Evolutionary conservation across 208 protist species (phyloP).

Genomic region (Trypanosoma caninum): DNA sequence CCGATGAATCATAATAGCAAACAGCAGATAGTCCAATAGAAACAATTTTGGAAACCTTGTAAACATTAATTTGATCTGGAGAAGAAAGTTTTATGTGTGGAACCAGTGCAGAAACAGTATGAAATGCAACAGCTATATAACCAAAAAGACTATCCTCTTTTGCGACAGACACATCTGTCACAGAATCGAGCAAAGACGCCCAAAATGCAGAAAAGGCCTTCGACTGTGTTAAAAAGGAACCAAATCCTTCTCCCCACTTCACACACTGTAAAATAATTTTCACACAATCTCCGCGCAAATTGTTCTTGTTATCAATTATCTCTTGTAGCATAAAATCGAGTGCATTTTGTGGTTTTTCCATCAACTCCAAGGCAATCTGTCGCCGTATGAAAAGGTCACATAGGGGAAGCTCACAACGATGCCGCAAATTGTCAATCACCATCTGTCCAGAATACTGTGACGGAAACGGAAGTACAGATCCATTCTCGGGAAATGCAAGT

Average conservation of each 20-base stretch:
- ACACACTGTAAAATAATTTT: constrained; percentile 84
- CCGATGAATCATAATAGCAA: constrained; percentile 56
- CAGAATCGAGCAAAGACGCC: constrained; percentile 62
- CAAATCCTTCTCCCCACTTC: constrained; percentile 82
- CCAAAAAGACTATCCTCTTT: constrained; percentile 36
- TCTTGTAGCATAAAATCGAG: constrained; percentile 64
- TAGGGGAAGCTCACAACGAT: constrained; percentile 36
- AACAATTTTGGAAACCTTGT: constrained; percentile 57
- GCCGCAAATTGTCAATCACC: constrained; percentile 31
- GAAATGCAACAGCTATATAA: constrained; percentile 67
- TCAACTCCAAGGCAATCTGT: constrained; percentile 68
- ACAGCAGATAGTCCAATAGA: constrained; percentile 55
- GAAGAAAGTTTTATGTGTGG: constrained; percentile 85
- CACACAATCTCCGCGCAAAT: constrained; percentile 50
- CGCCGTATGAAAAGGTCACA: constrained; percentile 70
- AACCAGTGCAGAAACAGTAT: constrained; percentile 70
- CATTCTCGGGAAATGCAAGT: constrained; percentile 71
- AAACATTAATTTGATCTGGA: constrained; percentile 73
- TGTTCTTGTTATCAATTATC: constrained; percentile 39
- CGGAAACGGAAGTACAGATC: constrained; percentile 72
- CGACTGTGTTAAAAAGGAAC: constrained; percentile 64
- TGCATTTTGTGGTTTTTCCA: constrained; percentile 63
- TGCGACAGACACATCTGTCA: constrained; percentile 44
- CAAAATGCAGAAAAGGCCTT: constrained; percentile 74
- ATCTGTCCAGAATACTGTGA: constrained; percentile 45